Percentiles rank a stretch among this genome's conserved stretches.
These are phyloP conservation scores for Bruguiera hainesii DNA, from an alignment of 441 rosid species.

Conservation along the genomic window DNA sequence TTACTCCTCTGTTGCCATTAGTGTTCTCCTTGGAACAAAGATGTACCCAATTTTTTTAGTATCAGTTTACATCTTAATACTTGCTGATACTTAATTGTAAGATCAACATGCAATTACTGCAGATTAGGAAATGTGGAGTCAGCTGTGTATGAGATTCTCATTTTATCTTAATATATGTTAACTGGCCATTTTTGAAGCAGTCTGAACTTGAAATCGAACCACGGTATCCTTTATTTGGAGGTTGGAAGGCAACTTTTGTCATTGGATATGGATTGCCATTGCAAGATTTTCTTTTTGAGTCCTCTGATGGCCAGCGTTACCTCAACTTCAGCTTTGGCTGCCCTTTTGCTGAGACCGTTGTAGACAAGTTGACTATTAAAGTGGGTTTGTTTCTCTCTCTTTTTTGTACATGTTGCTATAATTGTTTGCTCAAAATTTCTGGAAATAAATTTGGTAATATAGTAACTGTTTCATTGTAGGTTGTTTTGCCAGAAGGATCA, in stretches of 20 bases:
- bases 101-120: constrained; percentile 3
- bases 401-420: constrained; percentile 10
- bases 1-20: background rate
- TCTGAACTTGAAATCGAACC: constrained; percentile 97
- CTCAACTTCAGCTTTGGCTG: constrained; percentile 97
- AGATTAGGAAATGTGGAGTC: constrained; percentile 6
- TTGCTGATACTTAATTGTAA: background rate
- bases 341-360: constrained; percentile 80
- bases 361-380: constrained; percentile 83
- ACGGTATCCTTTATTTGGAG: constrained; percentile 96
- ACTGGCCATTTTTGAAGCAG: constrained; percentile 44
- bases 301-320: constrained; percentile 84
- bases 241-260: constrained; percentile 92
- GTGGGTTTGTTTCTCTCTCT: constrained; percentile 40
- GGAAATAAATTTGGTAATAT: constrained; percentile 18
- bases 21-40: background rate
- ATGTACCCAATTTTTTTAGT: constrained; percentile 4
- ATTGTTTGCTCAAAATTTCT: constrained; percentile 7
- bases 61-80: constrained; percentile 6
- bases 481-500: constrained; percentile 95
- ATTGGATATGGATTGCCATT: constrained; percentile 90
- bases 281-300: constrained; percentile 86
- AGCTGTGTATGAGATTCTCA: background rate
- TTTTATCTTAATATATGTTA: constrained; percentile 15
- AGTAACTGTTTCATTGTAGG: constrained; percentile 42